Conservation (phyloP, 192 early-diverging fungal genomes). For the Backusella morwellensis region DNA sequence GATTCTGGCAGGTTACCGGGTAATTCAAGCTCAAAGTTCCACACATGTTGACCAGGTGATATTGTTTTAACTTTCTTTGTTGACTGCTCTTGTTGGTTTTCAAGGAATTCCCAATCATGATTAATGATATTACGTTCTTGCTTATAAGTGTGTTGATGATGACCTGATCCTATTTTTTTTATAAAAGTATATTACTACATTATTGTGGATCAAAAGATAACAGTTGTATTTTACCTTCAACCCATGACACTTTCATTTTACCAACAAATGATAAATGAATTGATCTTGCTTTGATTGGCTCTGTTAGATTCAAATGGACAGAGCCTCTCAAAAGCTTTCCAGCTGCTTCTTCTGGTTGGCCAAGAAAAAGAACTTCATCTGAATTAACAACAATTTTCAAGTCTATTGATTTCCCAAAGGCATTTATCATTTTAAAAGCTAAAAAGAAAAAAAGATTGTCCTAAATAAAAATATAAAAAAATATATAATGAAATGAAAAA, state of each 20-base stretch:
- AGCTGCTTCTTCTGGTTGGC: conserved; percentile 37
- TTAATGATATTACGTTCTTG: conserved; percentile 42
- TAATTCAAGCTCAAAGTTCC: conserved; percentile 53
- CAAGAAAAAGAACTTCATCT: conserved; percentile 34
- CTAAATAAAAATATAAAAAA: not conserved
- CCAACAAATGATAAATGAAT: conserved; percentile 51
- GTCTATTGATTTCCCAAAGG: conserved; percentile 22
- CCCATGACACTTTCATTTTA: conserved; percentile 53
- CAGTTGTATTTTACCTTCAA: conserved; percentile 32
- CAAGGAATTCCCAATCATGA: conserved; percentile 55
- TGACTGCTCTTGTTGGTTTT: conserved; percentile 14
- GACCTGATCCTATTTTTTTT: conserved; percentile 18
- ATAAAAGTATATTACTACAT: not conserved
- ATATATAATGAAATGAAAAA: not conserved
- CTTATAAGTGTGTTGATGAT: conserved; percentile 31
- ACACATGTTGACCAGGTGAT: conserved; percentile 41
- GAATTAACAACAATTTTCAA: conserved; percentile 29
- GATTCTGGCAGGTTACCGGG: conserved; percentile 64
- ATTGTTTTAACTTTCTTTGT: conserved; percentile 39
- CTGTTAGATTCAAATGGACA: conserved; percentile 43
- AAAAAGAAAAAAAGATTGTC: not conserved
- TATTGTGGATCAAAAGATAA: not conserved
- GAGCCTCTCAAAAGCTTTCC: conserved; percentile 52
- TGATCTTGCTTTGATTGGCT: conserved; percentile 49
- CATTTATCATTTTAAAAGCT: conserved; percentile 14